These are phyloP conservation scores for Penicillium argentinense DNA, from an alignment of 495 filamentous ascomycete genomes.

Conservation along the genomic window DNA sequence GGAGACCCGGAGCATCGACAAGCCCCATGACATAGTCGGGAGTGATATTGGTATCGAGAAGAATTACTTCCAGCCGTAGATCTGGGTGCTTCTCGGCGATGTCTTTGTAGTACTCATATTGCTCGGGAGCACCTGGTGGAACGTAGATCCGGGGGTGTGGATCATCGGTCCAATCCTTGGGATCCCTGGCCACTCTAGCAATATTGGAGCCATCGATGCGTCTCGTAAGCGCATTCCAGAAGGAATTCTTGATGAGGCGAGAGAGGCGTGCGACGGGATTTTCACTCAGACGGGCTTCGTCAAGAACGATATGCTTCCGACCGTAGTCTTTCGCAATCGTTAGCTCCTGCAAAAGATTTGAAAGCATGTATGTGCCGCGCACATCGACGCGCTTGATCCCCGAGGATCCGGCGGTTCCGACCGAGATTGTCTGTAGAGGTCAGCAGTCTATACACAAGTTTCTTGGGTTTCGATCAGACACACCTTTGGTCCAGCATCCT, in stretches of 20 bases:
- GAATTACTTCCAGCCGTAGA: slow-evolving; percentile 80
- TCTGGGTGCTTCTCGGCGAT: slow-evolving; percentile 75
- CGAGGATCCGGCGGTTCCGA: slow-evolving; percentile 83
- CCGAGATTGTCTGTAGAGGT: slow-evolving; percentile 59
- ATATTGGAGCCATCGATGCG: slow-evolving; percentile 88
- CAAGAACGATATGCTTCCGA: slow-evolving; percentile 78
- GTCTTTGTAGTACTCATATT: slow-evolving; percentile 81
- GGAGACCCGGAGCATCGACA: slow-evolving; percentile 80
- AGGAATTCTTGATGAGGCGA: slow-evolving; percentile 80
- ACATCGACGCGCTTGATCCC: slow-evolving; percentile 83
- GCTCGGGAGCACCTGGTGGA: slow-evolving; percentile 78
- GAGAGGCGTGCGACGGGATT: slow-evolving; percentile 86
- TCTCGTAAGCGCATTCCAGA: slow-evolving; percentile 87
- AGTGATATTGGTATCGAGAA: slow-evolving; percentile 68
- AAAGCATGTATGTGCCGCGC: slow-evolving; percentile 92
- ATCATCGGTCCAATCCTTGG: slow-evolving; percentile 88
- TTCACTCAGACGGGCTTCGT: slow-evolving; percentile 84
- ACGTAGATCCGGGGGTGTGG: slow-evolving; percentile 91
- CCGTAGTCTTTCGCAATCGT: slow-evolving; percentile 85
- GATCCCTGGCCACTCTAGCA: slow-evolving; percentile 76
- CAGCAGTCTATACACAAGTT: background rate
- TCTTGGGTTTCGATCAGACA: slow-evolving; percentile 2
- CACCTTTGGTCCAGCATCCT: slow-evolving; percentile 93
- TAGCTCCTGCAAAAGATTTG: slow-evolving; percentile 91
- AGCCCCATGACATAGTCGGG: slow-evolving; percentile 71